Conservation (phyloP, 176 grass and related monocot genomes). For the Lolium multiflorum region DNA sequence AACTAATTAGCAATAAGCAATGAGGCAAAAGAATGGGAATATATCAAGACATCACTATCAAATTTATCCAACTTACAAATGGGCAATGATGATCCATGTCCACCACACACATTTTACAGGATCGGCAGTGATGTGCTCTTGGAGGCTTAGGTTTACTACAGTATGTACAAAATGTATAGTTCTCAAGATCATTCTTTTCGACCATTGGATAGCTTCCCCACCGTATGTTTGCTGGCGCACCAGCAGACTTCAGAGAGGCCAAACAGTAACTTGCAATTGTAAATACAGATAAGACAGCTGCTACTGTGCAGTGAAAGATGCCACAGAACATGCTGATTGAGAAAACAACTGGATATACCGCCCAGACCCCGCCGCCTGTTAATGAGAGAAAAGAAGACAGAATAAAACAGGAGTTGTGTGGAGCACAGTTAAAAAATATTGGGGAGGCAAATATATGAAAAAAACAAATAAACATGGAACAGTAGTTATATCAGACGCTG, state of each 20-base stretch:
- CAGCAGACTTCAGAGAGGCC: conserved; percentile 77
- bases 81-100: conserved; percentile 99
- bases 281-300: conserved; percentile 64
- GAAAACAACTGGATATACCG: conserved; percentile 87
- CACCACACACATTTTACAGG: conserved; percentile 92
- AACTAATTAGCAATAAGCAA: conserved; percentile 23
- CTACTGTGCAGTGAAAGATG: conserved; percentile 77
- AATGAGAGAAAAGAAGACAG: conserved; percentile 17
- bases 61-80: conserved; percentile 77
- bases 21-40: conserved; percentile 12
- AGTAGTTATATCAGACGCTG: not conserved
- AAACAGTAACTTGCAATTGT: conserved; percentile 79
- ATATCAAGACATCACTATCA: conserved; percentile 5
- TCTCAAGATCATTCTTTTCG: conserved; percentile 80
- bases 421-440: not conserved
- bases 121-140: conserved; percentile 96
- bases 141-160: conserved; percentile 91
- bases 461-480: not conserved
- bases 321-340: conserved; percentile 72
- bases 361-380: conserved; percentile 89
- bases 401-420: conserved; percentile 21
- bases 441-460: not conserved
- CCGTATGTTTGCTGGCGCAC: conserved; percentile 59
- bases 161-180: conserved; percentile 85
- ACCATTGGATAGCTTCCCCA: conserved; percentile 98